Evolutionary conservation across 2,329 filamentous ascomycete genomes (phyloP).

Genomic region (Acephala macrosclerotiorum): DNA sequence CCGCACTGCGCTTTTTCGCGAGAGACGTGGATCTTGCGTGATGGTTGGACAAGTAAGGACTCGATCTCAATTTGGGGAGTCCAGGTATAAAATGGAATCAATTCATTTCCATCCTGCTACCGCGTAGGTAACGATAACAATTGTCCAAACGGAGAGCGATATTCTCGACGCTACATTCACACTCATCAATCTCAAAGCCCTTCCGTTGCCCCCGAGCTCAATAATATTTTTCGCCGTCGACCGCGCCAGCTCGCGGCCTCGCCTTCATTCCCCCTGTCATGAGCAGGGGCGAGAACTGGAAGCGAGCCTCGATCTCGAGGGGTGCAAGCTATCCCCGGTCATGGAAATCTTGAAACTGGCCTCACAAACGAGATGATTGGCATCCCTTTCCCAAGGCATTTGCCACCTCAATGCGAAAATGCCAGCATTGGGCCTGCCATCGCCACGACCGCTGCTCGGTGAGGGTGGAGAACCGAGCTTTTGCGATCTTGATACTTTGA

Average conservation of each 20-base stretch:
- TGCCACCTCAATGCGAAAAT: slow-evolving; percentile 18
- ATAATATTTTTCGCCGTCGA: slow-evolving; percentile 13
- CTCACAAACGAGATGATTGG: slow-evolving; percentile 21
- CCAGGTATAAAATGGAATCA: not conserved
- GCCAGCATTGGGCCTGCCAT: slow-evolving; percentile 3
- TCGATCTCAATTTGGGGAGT: not conserved
- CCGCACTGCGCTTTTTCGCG: not conserved
- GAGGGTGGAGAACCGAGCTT: not conserved
- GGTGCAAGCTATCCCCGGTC: slow-evolving; percentile 20
- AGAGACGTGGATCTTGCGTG: not conserved
- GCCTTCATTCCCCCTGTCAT: slow-evolving; percentile 19
- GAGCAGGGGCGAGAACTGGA: not conserved
- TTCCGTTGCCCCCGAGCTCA: not conserved
- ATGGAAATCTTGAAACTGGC: slow-evolving; percentile 22
- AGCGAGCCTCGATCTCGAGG: slow-evolving; percentile 4
- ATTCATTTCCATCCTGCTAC: not conserved
- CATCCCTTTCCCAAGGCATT: slow-evolving; percentile 9
- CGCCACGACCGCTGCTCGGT: slow-evolving; percentile 15
- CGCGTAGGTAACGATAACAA: too few relatives aligned
- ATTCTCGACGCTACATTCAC: not conserved
- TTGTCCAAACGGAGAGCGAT: not conserved
- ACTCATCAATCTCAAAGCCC: not conserved
- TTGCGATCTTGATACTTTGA: not conserved
- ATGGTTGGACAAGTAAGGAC: not conserved
- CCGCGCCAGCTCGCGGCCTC: slow-evolving; percentile 9